A percentile compares a stretch with the other conserved stretches of the same genome.
These are phyloP conservation scores for Dryas integrifolia DNA, from an alignment of 331 rosid genomes.

Conservation along the genomic window DNA sequence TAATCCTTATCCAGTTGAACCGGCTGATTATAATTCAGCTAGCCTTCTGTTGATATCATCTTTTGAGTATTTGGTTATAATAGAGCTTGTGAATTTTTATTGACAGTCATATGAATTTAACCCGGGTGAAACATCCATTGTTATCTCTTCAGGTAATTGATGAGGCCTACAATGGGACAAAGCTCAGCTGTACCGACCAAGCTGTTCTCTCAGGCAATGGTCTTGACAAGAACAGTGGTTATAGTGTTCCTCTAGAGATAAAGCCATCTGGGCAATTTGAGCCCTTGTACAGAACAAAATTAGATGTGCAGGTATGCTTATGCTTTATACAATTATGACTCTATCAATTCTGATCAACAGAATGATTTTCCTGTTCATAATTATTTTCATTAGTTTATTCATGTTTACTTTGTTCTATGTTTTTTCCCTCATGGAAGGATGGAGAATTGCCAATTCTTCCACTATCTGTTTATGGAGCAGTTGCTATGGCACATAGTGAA, in stretches of 20 bases:
- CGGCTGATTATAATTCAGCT: slow-evolving; percentile 8
- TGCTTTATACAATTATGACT: slow-evolving; percentile 13
- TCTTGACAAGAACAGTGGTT: slow-evolving; percentile 51
- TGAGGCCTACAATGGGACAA: slow-evolving; percentile 74
- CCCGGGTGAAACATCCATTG: not conserved
- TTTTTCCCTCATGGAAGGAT: slow-evolving; percentile 49
- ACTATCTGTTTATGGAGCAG: slow-evolving; percentile 84
- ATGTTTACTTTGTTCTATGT: slow-evolving; percentile 22
- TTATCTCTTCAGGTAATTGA: slow-evolving; percentile 63
- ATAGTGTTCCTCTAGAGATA: slow-evolving; percentile 73
- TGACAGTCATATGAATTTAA: not conserved
- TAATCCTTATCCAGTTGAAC: not conserved
- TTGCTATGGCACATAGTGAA: slow-evolving; percentile 98
- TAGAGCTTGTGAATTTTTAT: slow-evolving; percentile 1
- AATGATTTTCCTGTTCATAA: not conserved
- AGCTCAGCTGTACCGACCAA: slow-evolving; percentile 60
- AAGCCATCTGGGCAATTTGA: slow-evolving; percentile 92
- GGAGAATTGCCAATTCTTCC: slow-evolving; percentile 96
- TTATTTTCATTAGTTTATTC: not conserved
- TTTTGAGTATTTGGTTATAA: slow-evolving; percentile 6
- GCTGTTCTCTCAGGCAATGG: slow-evolving; percentile 75
- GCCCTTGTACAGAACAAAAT: slow-evolving; percentile 74
- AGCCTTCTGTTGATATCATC: slow-evolving; percentile 9
- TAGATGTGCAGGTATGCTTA: slow-evolving; percentile 69
- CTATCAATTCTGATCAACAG: slow-evolving; percentile 15